Evolutionary conservation across 1,139 yeast species (phyloP).

Genomic region (Yamadazyma aaseri): DNA sequence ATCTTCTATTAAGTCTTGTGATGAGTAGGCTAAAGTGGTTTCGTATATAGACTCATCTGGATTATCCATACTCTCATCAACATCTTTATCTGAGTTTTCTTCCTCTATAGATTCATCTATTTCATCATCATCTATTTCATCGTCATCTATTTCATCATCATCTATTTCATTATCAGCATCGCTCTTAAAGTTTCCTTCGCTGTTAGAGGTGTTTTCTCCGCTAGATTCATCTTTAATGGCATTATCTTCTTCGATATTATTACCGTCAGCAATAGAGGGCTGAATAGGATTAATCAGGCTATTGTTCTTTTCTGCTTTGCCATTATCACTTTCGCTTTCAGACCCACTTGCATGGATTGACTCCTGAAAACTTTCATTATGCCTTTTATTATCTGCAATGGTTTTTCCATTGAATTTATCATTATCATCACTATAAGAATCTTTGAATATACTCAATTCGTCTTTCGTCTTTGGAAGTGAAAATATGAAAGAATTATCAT

Average conservation of each 20-base stretch:
- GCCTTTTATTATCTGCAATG: too few relatives aligned
- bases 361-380: neutral
- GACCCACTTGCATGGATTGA: neutral
- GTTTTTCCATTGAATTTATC: too few relatives aligned
- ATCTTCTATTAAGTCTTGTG: neutral
- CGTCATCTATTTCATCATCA: slow-evolving; percentile 3
- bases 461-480: slow-evolving; percentile 3
- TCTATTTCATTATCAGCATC: neutral
- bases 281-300: too few relatives aligned
- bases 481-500: slow-evolving; percentile 2
- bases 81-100: slow-evolving; percentile 4
- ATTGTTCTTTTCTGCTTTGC: too few relatives aligned
- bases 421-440: too few relatives aligned
- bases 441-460: too few relatives aligned
- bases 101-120: neutral
- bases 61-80: neutral
- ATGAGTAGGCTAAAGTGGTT: neutral
- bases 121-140: slow-evolving; percentile 3
- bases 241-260: neutral
- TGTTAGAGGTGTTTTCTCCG: slow-evolving; percentile 1
- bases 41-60: neutral
- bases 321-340: neutral
- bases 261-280: too few relatives aligned
- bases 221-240: neutral
- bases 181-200: neutral